phyloP scores from a whole-genome alignment of 768 basidiomycete genomes.

The Tylopilus vinaceipallidus region DNA sequence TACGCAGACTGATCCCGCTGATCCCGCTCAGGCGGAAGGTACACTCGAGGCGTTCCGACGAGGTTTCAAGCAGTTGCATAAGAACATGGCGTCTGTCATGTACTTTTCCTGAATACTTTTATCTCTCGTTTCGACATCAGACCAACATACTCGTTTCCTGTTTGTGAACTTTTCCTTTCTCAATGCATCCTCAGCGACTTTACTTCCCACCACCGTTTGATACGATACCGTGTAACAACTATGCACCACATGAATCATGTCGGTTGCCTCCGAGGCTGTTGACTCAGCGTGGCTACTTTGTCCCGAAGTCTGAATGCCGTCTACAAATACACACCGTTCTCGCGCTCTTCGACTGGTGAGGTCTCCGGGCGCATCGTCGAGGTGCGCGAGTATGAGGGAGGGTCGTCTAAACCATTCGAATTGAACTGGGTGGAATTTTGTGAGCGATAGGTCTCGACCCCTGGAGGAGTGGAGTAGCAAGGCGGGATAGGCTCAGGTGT shows the following conservation, averaged over 20 bases:
- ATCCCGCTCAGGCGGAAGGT: conserved; percentile 39
- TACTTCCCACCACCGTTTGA: neutral
- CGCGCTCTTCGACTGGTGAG: conserved; percentile 2
- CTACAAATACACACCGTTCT: conserved; percentile 31
- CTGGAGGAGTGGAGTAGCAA: neutral
- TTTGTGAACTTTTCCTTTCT: neutral
- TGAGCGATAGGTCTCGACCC: neutral
- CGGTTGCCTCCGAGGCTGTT: neutral
- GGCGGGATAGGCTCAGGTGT: conserved; percentile 1
- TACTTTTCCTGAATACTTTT: conserved; percentile 47
- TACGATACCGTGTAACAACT: conserved; percentile 2
- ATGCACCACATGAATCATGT: neutral
- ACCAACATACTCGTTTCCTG: neutral
- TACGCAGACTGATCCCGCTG: conserved; percentile 44
- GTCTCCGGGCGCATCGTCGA: neutral
- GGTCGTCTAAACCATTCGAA: conserved; percentile 18
- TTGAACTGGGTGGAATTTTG: conserved; percentile 3
- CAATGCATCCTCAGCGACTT: neutral
- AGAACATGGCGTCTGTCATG: conserved; percentile 50
- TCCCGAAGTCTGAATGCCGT: neutral
- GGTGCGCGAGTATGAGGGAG: neutral
- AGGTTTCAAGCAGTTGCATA: conserved; percentile 56
- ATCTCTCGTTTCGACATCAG: neutral
- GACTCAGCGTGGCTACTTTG: too few relatives aligned
- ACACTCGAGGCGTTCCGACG: conserved; percentile 48